Conservation (phyloP, 176 grass and related monocot species). For the Bolboschoenus planiculmis region DNA sequence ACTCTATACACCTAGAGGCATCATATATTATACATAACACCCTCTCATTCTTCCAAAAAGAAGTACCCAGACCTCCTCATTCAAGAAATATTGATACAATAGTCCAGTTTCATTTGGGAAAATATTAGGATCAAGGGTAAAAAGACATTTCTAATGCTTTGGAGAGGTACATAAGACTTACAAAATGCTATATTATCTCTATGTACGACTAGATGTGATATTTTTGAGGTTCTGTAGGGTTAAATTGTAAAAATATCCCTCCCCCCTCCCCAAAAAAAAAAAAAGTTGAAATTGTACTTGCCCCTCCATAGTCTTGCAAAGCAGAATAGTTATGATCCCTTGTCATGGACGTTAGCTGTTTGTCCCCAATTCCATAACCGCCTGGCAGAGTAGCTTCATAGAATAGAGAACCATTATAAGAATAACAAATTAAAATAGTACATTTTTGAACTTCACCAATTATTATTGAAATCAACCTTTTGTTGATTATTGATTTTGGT, state of each 20-base stretch:
- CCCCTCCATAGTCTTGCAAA: constrained; percentile 82
- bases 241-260: background rate
- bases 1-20: background rate
- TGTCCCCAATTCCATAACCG: constrained; percentile 48
- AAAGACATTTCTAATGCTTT: background rate
- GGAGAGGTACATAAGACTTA: background rate
- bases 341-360: constrained; percentile 59
- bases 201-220: background rate
- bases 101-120: background rate
- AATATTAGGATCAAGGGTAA: background rate
- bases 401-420: constrained; percentile 17
- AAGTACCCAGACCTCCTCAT: background rate
- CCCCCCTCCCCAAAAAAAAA: too few relatives aligned
- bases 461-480: constrained; percentile 10
- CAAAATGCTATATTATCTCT: background rate
- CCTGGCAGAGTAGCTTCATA: constrained; percentile 35
- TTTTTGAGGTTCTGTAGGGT: background rate
- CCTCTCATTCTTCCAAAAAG: background rate
- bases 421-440: constrained; percentile 20
- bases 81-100: background rate
- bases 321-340: constrained; percentile 78
- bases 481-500: background rate
- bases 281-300: constrained; percentile 32
- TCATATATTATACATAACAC: background rate
- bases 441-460: background rate